phyloP scores from a whole-genome alignment of 2,329 filamentous ascomycete genomes.

The Domatiomyces catenatus region DNA sequence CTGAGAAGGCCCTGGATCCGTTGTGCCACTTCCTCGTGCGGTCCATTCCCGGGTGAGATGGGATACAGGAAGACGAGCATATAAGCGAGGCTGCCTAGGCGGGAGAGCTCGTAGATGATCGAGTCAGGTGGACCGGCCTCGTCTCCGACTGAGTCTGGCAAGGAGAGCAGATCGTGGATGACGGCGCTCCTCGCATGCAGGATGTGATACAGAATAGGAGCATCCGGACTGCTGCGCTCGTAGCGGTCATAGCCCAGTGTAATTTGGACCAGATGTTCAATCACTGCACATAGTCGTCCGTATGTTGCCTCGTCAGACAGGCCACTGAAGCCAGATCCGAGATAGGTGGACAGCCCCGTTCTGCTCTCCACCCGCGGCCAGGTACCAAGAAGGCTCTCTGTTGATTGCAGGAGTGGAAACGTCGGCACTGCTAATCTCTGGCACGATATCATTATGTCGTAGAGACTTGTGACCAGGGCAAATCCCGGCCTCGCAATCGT shows the following conservation, averaged over 20 bases:
- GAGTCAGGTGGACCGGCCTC: not conserved
- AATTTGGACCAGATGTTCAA: not conserved
- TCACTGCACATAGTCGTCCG: not conserved
- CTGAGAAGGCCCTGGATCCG: constrained; percentile 19
- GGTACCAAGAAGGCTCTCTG: not conserved
- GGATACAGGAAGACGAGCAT: constrained; percentile 26
- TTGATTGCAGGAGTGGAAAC: constrained; percentile 1
- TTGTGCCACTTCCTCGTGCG: constrained; percentile 19
- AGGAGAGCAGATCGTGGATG: constrained; percentile 1
- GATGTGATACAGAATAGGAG: constrained; percentile 6
- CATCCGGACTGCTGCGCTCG: constrained; percentile 5
- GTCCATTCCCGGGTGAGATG: constrained; percentile 23
- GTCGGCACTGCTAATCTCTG: not conserved
- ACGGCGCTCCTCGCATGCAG: not conserved
- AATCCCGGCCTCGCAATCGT: constrained; percentile 6
- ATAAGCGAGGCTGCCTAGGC: constrained; percentile 23
- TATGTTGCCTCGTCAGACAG: not conserved
- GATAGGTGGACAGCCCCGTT: not conserved
- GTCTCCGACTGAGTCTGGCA: not conserved
- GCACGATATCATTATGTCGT: constrained; percentile 3
- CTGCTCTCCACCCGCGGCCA: not conserved
- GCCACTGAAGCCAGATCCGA: not conserved
- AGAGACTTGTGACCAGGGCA: constrained; percentile 5
- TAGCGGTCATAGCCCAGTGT: constrained; percentile 7
- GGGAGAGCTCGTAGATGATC: constrained; percentile 22